Evolutionary conservation across 108 stramenopile species (phyloP), one percentile per base, ranked within the genome.

Genomic region (Parmales sp.): DNA sequence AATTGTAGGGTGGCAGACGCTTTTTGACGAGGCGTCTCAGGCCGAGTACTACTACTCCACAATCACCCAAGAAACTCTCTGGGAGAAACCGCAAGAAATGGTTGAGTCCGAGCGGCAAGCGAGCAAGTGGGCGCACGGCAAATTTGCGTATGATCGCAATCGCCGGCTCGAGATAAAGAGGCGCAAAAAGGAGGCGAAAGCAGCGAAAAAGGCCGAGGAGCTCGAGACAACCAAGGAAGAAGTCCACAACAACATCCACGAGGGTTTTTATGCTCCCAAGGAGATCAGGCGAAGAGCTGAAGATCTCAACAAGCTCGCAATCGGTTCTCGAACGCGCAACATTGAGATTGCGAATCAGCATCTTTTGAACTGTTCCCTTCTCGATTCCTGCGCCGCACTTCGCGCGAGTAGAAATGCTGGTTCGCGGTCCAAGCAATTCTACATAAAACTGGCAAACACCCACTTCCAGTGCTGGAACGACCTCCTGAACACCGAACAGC

Each of bases 231-330:
- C 29, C 6, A 28, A 34, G 29, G 16, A 34, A 20, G 54, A 4
- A 29, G 4, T 60, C 31, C 3, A 28, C 2, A 60, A 28, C 31
- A 34, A 28, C 2, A 20, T 60, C 4, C 20, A 19, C 26, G 54
- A 60, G 26, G 54, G 54, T 26, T 60, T 60, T 34, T 60, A 60
- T 29, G 54, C 54, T 7, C n/a, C 13, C n/a, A 60, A 60, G 29
- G n/a, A n/a, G n/a, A n/a, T n/a, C n/a, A n/a, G n/a, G n/a, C n/a
- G n/a, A n/a, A n/a, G n/a, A n/a, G n/a, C n/a, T n/a, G n/a, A n/a
- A n/a, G n/a, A n/a, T n/a, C n/a, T n/a, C n/a, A n/a, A n/a, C n/a
- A n/a, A n/a, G n/a, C n/a, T n/a, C n/a, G n/a, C n/a, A n/a, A n/a
- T n/a, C n/a, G n/a, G n/a, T n/a, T n/a, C n/a, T n/a, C n/a, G n/a